Evolutionary conservation across 2,329 filamentous ascomycete genomes (phyloP), one percentile per base, ranked within the genome.

Genomic region (Metarhizium rileyi): DNA sequence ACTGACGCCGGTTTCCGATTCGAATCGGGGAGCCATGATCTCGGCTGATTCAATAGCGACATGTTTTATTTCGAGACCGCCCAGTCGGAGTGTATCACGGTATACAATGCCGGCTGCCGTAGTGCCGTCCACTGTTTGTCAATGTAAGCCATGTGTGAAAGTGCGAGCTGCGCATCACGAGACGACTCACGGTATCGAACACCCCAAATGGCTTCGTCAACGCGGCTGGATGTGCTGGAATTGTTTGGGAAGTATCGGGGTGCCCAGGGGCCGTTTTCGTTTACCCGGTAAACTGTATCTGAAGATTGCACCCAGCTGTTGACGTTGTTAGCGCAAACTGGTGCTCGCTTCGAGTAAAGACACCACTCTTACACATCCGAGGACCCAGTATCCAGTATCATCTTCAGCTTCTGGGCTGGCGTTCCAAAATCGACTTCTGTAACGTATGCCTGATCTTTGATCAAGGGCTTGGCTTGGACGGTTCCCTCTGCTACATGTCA

Each of bases 361-460:
- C 16, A 20, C 9, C 44, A n/a, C n/a, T 80, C 84, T 77, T 76
- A 93, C 83, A 77, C 64, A 51, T 80, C 77, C 9, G 72, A 67
- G 7, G 76, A 80, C 10, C 76, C 77, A 2, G 75, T 78, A 55
- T 78, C 76, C 23, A 78, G 56, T n/a, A 75, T 69, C 40, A 78
- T 58, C 44, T 69, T 70, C 40, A 77, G 49, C 5, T 59, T 63
- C 53, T 78, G 75, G 1, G 71, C 66, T 0, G 75, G 75, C 14
- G 64, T 72, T 9, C 75, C 75, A 44, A 78, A 59, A 45, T 68
- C 59, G 25, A 75, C 57, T 26, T 74, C 67, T 27, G 69, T 65
- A 25, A 73, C 59, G 61, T 67, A 75, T 48, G 71, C 62, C 48
- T 70, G 59, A 53, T 75, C 72, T 20, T 62, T 67, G 20, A 65